Evolutionary conservation across 768 basidiomycete genomes (phyloP).

Genomic region (Neoboletus brunneissimus): DNA sequence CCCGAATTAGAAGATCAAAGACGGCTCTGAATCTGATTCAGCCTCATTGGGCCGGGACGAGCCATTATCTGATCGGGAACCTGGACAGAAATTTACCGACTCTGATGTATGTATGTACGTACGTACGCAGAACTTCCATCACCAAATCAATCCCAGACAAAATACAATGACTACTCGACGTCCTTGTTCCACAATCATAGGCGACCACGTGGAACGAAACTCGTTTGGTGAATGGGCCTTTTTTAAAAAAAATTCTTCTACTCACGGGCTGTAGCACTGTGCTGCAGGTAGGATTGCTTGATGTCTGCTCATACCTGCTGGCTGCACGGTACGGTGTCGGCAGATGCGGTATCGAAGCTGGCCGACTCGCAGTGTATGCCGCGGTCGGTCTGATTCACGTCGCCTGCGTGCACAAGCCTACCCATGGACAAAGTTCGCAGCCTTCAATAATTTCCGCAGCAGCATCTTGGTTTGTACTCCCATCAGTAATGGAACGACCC

Average conservation of each 20-base stretch:
- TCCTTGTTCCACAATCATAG: background rate
- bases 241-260: too few relatives aligned
- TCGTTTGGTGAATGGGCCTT: too few relatives aligned
- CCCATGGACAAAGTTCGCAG: background rate
- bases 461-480: background rate
- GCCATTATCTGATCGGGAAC: background rate
- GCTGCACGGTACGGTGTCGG: background rate
- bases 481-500: background rate
- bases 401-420: background rate
- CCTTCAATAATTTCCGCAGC: background rate
- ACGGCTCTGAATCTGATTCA: background rate
- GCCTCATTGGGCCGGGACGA: background rate
- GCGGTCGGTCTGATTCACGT: background rate
- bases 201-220: too few relatives aligned
- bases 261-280: too few relatives aligned
- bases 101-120: background rate
- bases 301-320: too few relatives aligned
- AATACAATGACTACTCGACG: background rate
- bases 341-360: background rate
- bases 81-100: background rate
- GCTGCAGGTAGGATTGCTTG: too few relatives aligned
- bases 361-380: too few relatives aligned
- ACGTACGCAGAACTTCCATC: background rate
- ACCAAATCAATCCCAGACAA: background rate
- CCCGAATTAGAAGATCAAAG: background rate